Percentiles rank a stretch among this genome's conserved stretches.
Conservation (phyloP, 139 green algal genomes). For the Marvania coccoides region DNA sequence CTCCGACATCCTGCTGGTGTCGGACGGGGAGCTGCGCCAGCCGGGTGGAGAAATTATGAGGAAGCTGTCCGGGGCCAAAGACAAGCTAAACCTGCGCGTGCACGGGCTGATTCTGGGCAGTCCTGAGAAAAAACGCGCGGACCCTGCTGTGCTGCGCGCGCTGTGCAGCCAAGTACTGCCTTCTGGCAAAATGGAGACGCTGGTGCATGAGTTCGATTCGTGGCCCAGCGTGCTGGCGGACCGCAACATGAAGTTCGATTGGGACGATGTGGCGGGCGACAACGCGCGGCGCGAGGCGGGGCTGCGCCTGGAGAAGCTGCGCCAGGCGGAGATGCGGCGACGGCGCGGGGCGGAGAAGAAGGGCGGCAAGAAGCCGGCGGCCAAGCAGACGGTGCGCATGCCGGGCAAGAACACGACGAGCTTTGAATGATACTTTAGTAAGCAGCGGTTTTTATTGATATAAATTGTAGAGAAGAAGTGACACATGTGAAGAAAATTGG, state of each 20-base stretch:
- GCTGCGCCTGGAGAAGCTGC: conserved; percentile 53
- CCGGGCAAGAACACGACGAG: conserved; percentile 16
- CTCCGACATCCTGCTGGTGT: conserved; percentile 74
- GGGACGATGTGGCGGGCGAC: conserved; percentile 62
- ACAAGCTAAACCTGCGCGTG: conserved; percentile 71
- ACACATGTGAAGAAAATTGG: too few relatives aligned
- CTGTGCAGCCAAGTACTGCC: conserved; percentile 69
- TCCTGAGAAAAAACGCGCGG: conserved; percentile 68
- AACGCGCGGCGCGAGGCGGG: conserved; percentile 46
- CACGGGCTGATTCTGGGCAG: conserved; percentile 72
- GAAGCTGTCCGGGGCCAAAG: conserved; percentile 70
- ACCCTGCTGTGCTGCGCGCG: conserved; percentile 68
- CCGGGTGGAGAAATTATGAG: conserved; percentile 72
- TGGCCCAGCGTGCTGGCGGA: conserved; percentile 61
- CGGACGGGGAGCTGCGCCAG: conserved; percentile 77
- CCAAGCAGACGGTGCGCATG: conserved; percentile 13
- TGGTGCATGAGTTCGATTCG: conserved; percentile 59
- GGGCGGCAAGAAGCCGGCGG: neutral
- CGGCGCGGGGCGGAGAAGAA: neutral
- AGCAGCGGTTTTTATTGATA: too few relatives aligned
- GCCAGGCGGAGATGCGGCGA: conserved; percentile 33
- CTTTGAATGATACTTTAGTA: too few relatives aligned
- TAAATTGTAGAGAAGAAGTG: too few relatives aligned
- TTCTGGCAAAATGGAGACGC: conserved; percentile 54
- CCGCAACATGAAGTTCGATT: conserved; percentile 55